Evolutionary conservation across 495 filamentous ascomycete species (phyloP), one percentile per base, ranked within the genome.

Genomic region (Thozetella sp.): DNA sequence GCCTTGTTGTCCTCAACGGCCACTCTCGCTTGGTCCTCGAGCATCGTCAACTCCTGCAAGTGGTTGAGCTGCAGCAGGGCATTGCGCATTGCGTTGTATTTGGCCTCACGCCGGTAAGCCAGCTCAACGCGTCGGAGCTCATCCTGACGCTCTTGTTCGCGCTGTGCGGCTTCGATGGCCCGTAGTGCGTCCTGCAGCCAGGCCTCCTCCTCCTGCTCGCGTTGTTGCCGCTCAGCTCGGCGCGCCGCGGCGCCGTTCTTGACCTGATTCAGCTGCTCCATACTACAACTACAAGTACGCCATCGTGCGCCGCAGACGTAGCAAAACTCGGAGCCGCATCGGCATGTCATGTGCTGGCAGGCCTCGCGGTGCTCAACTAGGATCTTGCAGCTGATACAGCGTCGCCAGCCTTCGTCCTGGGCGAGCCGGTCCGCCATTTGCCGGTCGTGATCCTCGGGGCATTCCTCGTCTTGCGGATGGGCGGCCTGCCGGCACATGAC

Each of bases 341-440:
- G 70, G 57, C 82, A 85, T 4, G 74, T 83, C 79, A 85, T 83
- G 64, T 83, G 80, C 53, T 78, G 72, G 58, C 82, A 85, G 0
- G 77, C 82, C 23, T 75, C 73, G 22, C 57, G 64, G 56, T 78
- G 77, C 64, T 83, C 81, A 17, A 84, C 67, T 17, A 78, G 57
- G 9, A 66, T 60, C 37, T 62, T 55, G 61, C 80, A 83, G n/a
- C 62, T 66, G 26, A 67, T 66, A 55, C 79, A 83, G 20, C 64
- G 62, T 55, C 77, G 74, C 76, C 76, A 80, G 0, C 76, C 76
- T 37, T 73, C 67, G 53, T 74, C 71, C 57, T 70, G 64, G n/a
- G 75, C 72, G 15, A 80, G 69, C 56, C 63, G 61, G 37, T 76
- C 63, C 0, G 69, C 72, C 25, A 67, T 59, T 53, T 55, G 34